These are phyloP conservation scores for Blepharisma stoltei DNA, from an alignment of 73 alveolate genomes.

Conservation along the genomic window DNA sequence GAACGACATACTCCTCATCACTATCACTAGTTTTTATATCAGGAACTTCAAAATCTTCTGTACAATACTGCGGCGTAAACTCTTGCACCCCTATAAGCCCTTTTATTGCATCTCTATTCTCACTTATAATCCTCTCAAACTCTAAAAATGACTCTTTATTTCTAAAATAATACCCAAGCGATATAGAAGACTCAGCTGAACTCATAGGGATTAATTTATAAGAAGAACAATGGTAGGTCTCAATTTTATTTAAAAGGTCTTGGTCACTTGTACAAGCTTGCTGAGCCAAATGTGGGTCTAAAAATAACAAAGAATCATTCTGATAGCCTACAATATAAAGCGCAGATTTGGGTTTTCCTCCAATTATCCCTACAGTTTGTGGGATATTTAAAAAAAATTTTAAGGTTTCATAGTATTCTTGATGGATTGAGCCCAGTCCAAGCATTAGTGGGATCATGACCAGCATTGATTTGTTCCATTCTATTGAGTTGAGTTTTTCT, in stretches of 20 bases:
- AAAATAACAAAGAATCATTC: constrained; percentile 58
- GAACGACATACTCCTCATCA: no score
- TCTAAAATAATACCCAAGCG: constrained; percentile 25
- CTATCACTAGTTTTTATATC: no score
- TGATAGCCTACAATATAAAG: constrained; percentile 82
- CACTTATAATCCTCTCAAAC: background rate
- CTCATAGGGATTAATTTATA: background rate
- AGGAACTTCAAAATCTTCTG: no score
- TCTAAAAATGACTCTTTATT: background rate
- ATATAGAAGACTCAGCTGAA: background rate
- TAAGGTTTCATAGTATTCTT: constrained; percentile 45
- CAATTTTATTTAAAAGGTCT: background rate
- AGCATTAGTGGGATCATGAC: constrained; percentile 53
- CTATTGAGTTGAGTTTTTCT: background rate
- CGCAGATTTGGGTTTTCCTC: constrained; percentile 87
- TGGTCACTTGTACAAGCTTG: constrained; percentile 44
- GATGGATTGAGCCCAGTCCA: constrained; percentile 55
- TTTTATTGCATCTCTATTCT: background rate
- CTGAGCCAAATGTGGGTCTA: constrained; percentile 89
- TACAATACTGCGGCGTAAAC: no score
- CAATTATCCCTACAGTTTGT: constrained; percentile 79
- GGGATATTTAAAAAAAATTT: constrained; percentile 38
- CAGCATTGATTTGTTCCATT: constrained; percentile 11
- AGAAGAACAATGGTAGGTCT: background rate
- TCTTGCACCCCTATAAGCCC: background rate